These are phyloP conservation scores for Pleurotus platypus DNA, from an alignment of 768 basidiomycete genomes.

Conservation along the genomic window DNA sequence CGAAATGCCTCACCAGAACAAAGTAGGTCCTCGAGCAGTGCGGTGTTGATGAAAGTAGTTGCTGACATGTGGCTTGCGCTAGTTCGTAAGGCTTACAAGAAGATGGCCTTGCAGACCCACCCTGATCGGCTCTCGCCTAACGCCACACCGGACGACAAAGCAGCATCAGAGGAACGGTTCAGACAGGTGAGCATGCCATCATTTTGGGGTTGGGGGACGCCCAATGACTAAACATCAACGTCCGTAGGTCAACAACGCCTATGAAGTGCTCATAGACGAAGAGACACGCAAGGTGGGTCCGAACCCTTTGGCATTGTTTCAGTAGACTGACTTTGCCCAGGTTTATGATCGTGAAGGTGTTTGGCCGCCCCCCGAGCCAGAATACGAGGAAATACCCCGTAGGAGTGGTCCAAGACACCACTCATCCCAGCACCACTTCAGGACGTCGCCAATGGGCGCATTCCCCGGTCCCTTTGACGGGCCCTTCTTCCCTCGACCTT, in stretches of 20 bases:
- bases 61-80: constrained; percentile 2
- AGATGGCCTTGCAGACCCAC: constrained; percentile 68
- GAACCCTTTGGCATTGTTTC: neutral
- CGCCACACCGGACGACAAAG: constrained; percentile 56
- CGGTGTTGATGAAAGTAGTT: neutral
- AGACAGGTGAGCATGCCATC: constrained; percentile 26
- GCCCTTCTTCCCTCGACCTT: constrained; percentile 36
- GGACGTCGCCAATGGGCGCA: constrained; percentile 13
- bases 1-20: constrained; percentile 58
- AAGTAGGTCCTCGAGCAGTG: constrained; percentile 39
- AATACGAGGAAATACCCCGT: constrained; percentile 19
- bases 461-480: constrained; percentile 33
- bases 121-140: constrained; percentile 65
- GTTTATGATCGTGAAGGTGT: constrained; percentile 68
- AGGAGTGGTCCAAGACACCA: constrained; percentile 19
- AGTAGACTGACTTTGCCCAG: constrained; percentile 25
- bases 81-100: constrained; percentile 82
- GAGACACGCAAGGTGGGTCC: constrained; percentile 50
- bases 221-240: constrained; percentile 2
- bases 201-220: neutral
- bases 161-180: constrained; percentile 54
- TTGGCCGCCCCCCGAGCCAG: constrained; percentile 63
- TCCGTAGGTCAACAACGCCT: constrained; percentile 68
- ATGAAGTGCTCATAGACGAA: constrained; percentile 66
- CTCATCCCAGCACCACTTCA: constrained; percentile 17